A percentile compares a stretch with the other conserved stretches of the same genome.
These are phyloP conservation scores for Fusarium sulawesiense DNA, from an alignment of 2,329 filamentous ascomycete species.

Conservation along the genomic window DNA sequence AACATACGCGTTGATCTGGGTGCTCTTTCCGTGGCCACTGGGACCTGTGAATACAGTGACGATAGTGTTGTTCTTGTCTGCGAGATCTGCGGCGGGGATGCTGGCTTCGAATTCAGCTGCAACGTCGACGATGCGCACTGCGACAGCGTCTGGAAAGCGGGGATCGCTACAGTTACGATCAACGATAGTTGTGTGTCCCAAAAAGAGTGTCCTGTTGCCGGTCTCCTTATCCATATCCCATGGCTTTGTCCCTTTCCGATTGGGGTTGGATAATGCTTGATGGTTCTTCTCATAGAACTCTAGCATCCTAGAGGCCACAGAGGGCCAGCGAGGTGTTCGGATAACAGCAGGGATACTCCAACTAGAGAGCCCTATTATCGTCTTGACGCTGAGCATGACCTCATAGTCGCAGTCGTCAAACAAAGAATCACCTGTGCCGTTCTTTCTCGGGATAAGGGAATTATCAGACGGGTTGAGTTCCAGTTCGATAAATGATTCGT, in stretches of 20 bases:
- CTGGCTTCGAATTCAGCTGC: constrained; percentile 1
- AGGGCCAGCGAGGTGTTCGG: neutral
- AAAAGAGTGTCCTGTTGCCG: neutral
- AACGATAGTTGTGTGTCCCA: neutral
- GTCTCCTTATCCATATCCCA: neutral
- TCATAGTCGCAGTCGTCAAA: neutral
- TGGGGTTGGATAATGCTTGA: neutral
- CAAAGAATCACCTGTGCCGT: neutral
- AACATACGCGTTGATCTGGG: neutral
- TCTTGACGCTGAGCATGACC: neutral
- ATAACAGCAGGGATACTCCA: neutral
- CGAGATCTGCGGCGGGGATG: neutral
- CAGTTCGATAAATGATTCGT: neutral
- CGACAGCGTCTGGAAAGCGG: neutral
- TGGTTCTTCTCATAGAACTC: neutral
- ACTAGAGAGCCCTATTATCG: neutral
- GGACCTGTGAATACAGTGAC: neutral
- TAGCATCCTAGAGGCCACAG: neutral
- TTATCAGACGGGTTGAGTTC: neutral
- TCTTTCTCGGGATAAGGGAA: neutral
- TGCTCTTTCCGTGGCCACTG: neutral
- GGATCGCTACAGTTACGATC: neutral
- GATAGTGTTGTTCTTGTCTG: neutral
- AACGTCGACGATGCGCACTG: constrained; percentile 4
- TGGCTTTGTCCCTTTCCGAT: neutral